These are phyloP conservation scores for Petasospora rhodanensis DNA, from an alignment of 1,139 yeast species.

Conservation along the genomic window DNA sequence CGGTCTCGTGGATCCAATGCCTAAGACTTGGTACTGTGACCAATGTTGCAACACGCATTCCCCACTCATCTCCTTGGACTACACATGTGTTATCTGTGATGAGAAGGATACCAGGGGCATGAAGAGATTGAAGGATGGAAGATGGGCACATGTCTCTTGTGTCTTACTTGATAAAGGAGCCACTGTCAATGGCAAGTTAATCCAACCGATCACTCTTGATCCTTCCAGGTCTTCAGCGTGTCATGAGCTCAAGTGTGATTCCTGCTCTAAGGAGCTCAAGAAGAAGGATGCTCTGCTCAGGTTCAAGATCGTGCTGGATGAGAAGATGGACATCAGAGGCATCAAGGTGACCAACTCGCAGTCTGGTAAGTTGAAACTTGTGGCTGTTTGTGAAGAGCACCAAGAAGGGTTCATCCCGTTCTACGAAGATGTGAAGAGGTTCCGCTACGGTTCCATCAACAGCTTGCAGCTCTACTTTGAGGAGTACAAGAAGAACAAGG, in stretches of 20 bases:
- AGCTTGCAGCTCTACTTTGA: conserved; percentile 34
- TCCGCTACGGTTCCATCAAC: too few species aligned
- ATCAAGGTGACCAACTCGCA: conserved; percentile 26
- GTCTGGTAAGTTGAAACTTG: conserved; percentile 41
- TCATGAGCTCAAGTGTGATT: too few species aligned
- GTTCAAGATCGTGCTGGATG: conserved; percentile 24
- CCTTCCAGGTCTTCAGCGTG: too few species aligned
- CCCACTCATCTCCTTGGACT: conserved; percentile 54
- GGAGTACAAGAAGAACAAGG: conserved; percentile 32
- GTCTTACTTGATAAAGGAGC: too few species aligned
- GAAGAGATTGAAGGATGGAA: conserved; percentile 63
- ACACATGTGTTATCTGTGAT: conserved; percentile 66
- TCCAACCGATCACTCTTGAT: too few species aligned
- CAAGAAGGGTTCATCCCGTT: conserved; percentile 24
- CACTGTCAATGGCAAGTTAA: too few species aligned
- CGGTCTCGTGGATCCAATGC: too few species aligned
- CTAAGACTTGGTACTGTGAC: conserved; percentile 71
- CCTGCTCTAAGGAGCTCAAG: too few species aligned
- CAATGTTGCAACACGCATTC: conserved; percentile 68
- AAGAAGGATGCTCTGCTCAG: conserved; percentile 10
- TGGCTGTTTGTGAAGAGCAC: conserved; percentile 40
- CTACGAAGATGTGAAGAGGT: conserved; percentile 36
- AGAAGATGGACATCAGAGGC: conserved; percentile 25
- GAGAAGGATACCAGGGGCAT: conserved; percentile 48
- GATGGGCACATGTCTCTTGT: conserved; percentile 90